A percentile compares a stretch with the other conserved stretches of the same genome.
These are phyloP conservation scores for Myrica gale DNA, from an alignment of 306 rosid species.

Conservation along the genomic window DNA sequence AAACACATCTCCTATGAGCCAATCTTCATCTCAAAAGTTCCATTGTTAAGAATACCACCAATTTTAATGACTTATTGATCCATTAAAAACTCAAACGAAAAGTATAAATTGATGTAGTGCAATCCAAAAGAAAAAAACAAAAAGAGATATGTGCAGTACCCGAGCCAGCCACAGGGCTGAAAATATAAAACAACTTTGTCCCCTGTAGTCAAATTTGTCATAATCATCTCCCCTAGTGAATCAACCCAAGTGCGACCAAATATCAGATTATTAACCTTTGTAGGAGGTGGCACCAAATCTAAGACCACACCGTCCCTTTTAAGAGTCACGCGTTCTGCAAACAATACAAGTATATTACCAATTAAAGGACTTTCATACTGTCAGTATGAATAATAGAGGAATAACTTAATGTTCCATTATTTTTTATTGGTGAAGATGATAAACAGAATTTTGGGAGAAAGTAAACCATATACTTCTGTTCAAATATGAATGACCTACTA, in stretches of 20 bases:
- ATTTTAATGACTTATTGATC: not conserved
- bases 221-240: conserved; percentile 90
- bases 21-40: not conserved
- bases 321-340: conserved; percentile 78
- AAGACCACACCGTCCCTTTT: conserved; percentile 75
- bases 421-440: not conserved
- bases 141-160: conserved; percentile 37
- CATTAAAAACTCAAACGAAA: not conserved
- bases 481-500: not conserved
- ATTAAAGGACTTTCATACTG: not conserved
- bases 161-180: conserved; percentile 98
- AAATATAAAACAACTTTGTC: conserved; percentile 83
- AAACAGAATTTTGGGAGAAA: not conserved
- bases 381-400: not conserved
- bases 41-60: conserved; percentile 4
- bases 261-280: conserved; percentile 89
- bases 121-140: conserved; percentile 15
- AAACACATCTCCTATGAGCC: not conserved
- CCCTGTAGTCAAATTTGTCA: conserved; percentile 79
- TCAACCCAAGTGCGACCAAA: conserved; percentile 96
- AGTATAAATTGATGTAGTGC: not conserved
- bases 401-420: not conserved
- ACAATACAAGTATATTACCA: conserved; percentile 5
- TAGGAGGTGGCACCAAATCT: conserved; percentile 91
- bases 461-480: not conserved